Evolutionary conservation across 345 rosid species (phyloP), one percentile per base, ranked within the genome.

Genomic region (Ceriops decandra): DNA sequence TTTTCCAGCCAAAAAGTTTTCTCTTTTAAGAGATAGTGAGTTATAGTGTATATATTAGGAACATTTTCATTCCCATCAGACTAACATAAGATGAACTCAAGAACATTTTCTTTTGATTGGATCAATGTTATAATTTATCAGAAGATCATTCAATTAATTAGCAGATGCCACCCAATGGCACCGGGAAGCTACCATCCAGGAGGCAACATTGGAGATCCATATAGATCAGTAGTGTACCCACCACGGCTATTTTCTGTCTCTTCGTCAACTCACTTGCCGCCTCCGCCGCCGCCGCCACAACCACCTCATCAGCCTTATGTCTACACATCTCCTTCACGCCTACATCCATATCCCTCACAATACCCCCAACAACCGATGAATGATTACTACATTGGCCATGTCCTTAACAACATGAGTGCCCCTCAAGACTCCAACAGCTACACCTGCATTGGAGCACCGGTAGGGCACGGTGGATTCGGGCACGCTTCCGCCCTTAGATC

Each of bases 361-460:
- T 80, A 72, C 57, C 70, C 78, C 8, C 72, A 69, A 52, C 79
- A 47, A 64, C 77, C 70, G 20, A 62, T 76, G 6, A 84, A 82
- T 60, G 90, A 91, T 68, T 88, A 80, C 78, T 91, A 82, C 70
- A 71, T 83, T 27, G 85, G 87, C 38, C 96, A 88, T 65, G 88
- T 90, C 61, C 86, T 85, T 16, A 63, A 74, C n/a, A 80, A 71
- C 72, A 81, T 76, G 1, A 82, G 77, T 21, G 77, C 76, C 52
- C 80, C 84, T 1, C 36, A 7, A 8, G 84, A 81, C 27, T 75
- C 85, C 8, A 82, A 62, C 77, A 56, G 30, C 59, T 89, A 89
- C 81, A 79, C 96, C 24, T 91, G 96, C 86, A 80, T 91, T 61
- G 97, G 97, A 62, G 93, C 93, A 30, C 96, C 93, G 42, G 80